Evolutionary conservation across 768 basidiomycete genomes (phyloP), one percentile per base, ranked within the genome.

Genomic region (Pulveroboletus sp.): DNA sequence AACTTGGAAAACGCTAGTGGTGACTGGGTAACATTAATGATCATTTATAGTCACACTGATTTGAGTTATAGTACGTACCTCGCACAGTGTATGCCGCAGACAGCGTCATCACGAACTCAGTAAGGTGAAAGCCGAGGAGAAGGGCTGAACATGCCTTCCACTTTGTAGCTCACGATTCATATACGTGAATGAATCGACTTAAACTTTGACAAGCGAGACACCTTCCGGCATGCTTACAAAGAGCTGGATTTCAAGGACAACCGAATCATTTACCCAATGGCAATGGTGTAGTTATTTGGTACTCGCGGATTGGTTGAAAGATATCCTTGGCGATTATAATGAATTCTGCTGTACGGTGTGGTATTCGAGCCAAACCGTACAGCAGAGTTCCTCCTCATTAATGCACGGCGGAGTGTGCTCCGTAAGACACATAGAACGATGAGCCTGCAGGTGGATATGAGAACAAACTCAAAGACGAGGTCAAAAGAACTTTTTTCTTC

Each of bases 1-100:
- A 13, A n/a, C 47, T 17, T 59, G 49, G 41, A 58, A 47, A 16
- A 55, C 44, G 10, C 40, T 43, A 19, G 49, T 27, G 20, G 14
- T 16, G 31, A 58, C 57, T 58, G 40, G 40, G 16, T 19, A 19
- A 34, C 8, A 31, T 43, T 27, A 25, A 14, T 49, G 8, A 38
- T 34, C 33, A 9, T 37, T 11, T 16, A 2, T 6, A 40, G 37
- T 32, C 14, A 2, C 19, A 21, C 13, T 23, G 12, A 14, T 17
- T 11, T 7, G 8, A 29, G 8, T 9, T 29, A 11, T 5, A 16
- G 20, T n/a, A 37, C 51, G n/a, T 42, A 38, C 53, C 47, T 11
- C 46, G 53, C 37, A 55, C 40, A 14, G 36, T 43, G 19, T 42
- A 52, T 16, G 24, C 31, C 19, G 17, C 20, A 36, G 50, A 29